A percentile compares a stretch with the other conserved stretches of the same genome.
phyloP scores from a whole-genome alignment of 495 filamentous ascomycete genomes.

The Penicillium paxilli region DNA sequence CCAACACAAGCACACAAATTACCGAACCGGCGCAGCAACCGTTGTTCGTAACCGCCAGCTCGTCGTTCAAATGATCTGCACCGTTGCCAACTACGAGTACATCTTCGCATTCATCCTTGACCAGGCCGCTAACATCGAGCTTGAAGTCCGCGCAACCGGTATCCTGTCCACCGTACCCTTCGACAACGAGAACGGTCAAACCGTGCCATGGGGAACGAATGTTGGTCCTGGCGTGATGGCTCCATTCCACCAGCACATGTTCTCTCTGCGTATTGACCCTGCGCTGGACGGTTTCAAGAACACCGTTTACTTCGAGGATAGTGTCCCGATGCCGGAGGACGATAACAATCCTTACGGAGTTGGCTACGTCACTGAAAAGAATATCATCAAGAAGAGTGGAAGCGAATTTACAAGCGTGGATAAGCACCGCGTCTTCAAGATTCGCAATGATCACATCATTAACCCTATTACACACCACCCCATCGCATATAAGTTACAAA shows the following conservation, averaged over 20 bases:
- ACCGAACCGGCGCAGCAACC: slow-evolving; percentile 58
- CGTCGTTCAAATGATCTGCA: slow-evolving; percentile 72
- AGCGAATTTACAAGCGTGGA: slow-evolving; percentile 62
- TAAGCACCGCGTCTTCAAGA: slow-evolving; percentile 75
- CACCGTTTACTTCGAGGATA: slow-evolving; percentile 69
- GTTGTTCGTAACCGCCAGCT: slow-evolving; percentile 63
- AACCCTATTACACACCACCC: slow-evolving; percentile 76
- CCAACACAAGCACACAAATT: slow-evolving; percentile 72
- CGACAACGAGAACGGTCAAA: slow-evolving; percentile 51
- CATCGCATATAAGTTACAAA: slow-evolving; percentile 76
- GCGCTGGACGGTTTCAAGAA: slow-evolving; percentile 74
- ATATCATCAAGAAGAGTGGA: slow-evolving; percentile 59
- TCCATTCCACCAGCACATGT: slow-evolving; percentile 84
- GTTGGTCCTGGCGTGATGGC: slow-evolving; percentile 84
- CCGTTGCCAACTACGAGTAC: slow-evolving; percentile 82
- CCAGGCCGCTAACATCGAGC: slow-evolving; percentile 76
- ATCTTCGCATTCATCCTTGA: slow-evolving; percentile 85
- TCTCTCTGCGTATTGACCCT: slow-evolving; percentile 86
- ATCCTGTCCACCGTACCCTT: slow-evolving; percentile 84
- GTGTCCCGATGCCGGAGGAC: slow-evolving; percentile 70
- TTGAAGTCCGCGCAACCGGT: slow-evolving; percentile 87
- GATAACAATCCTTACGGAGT: slow-evolving; percentile 71
- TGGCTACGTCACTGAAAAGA: slow-evolving; percentile 69
- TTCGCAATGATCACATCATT: slow-evolving; percentile 67
- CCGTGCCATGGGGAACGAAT: slow-evolving; percentile 74